Evolutionary conservation across 2,329 filamentous ascomycete species (phyloP), one percentile per base, ranked within the genome.

Genomic region (Penicillium sp.): DNA sequence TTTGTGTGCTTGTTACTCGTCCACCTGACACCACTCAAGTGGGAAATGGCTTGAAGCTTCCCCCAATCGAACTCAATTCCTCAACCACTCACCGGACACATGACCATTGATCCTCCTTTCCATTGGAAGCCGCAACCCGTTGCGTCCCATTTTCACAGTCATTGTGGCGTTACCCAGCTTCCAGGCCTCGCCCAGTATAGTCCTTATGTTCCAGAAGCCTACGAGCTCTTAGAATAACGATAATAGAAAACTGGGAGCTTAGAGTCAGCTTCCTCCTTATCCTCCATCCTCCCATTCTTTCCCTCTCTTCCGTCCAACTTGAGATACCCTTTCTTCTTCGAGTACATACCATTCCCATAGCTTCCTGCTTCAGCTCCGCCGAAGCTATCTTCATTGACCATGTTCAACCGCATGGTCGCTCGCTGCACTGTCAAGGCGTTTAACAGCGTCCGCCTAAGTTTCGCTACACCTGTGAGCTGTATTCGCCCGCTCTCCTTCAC

Each of bases 401-500:
- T 70, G 63, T 63, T 68, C 59, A 65, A 56, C 31, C 56, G 62
- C 25, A 39, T 58, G 40, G 45, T 64, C 47, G 43, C 61, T 47
- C 60, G 65, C 37, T 60, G 61, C 46, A 60, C 61, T 49, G 28
- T 60, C 29, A 65, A 56, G 47, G 60, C 60, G 25, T 46, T 63
- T 20, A 54, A 32, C 46, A 55, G 44, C 20, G 4, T 56, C 27
- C 63, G 59, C 23, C 62, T 60, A 13, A 53, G 51, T 40, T 50
- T 57, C 33, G 47, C 55, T 31, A 54, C 24, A 9, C 20, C 38
- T 8, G 7, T 28, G 6, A n/a, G 32, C 32, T 10, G n/a, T 44
- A 42, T 49, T 33, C 65, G 68, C 2, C 47, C 56, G 10, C 56
- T 72, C 44, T 69, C 68, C 5, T 64, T 53, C 20, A 69, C 69